Evolutionary conservation across 371 early-diverging fungal genomes (phyloP).

Genomic region (Mortierella sp.): DNA sequence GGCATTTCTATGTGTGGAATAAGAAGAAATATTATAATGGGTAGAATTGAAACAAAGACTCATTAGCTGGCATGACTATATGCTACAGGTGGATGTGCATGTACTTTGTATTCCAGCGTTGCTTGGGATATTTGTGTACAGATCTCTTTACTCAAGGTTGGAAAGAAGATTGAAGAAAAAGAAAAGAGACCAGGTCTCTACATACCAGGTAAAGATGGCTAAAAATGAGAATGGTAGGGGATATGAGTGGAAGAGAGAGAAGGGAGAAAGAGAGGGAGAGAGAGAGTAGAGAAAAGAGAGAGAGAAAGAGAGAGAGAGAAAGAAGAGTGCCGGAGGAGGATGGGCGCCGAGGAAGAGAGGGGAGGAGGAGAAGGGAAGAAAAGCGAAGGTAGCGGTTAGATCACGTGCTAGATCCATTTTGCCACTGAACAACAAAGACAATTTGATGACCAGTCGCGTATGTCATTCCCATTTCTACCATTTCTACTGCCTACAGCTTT

Average conservation of each 20-base stretch:
- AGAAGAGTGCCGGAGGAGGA: constrained; percentile 6
- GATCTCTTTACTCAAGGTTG: background rate
- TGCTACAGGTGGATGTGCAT: background rate
- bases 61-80: background rate
- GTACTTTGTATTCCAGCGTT: no score
- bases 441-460: no score
- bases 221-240: background rate
- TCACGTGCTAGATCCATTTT: background rate
- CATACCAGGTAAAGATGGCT: background rate
- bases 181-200: background rate
- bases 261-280: constrained; percentile 3
- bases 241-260: constrained; percentile 3
- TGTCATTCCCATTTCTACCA: no score
- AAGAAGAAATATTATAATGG: background rate
- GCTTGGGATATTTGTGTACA: no score
- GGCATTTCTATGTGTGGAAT: constrained; percentile 29
- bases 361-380: constrained; percentile 4
- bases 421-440: no score
- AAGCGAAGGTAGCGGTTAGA: background rate
- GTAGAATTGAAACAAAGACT: background rate
- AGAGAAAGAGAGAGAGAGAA: constrained; percentile 1
- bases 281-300: background rate
- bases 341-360: constrained; percentile 18
- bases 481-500: no score
- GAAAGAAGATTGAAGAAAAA: background rate